Evolutionary conservation across 495 filamentous ascomycete genomes (phyloP), one percentile per base, ranked within the genome.

Genomic region (Aspergillus nanangensis): DNA sequence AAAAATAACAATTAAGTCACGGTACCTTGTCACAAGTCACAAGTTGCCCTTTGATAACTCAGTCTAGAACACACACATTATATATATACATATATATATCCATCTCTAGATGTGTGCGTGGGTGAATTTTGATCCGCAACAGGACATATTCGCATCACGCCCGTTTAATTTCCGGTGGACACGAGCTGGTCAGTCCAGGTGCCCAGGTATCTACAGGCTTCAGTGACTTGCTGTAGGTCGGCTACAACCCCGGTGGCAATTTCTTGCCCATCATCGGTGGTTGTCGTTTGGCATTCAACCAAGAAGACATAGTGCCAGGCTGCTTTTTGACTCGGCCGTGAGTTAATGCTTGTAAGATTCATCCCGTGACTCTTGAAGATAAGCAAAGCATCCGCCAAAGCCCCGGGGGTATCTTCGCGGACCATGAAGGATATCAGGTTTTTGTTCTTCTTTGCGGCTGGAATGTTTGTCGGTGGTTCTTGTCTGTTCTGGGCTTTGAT

Each of bases 261-360:
- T 21, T 63, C 61, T 38, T 57, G 47, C 33, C 61, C 56, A 37
- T 55, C 53, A 21, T 47, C 50, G 4, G 57, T 55, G 3, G 50
- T 51, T 13, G 50, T 48, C 4, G 83, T 82, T 60, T 86, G 77
- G 60, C 95, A 89, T 71, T 97, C 93, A 17, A 96, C 84, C 63
- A 98, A 85, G 66, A 97, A 96, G 20, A 95, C 77, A 67, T 98
- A 98, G 58, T 92, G 82, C 84, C 95, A 97, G 22, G 84, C 78
- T 43, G 67, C 65, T 34, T 77, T 69, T 50, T 86, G 72, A 55
- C 86, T 92, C 11, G 93, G 93, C 51, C 94, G 67, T 46, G 86
- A 86, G 50, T 86, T 89, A 61, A 96, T 96, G 61, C 85, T 91
- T 11, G 92, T 96, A 27, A 98, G 70, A 60, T 96, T 96, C 35